Conservation (phyloP, 169 alveolate genomes). For the Plasmodium gonderi region DNA sequence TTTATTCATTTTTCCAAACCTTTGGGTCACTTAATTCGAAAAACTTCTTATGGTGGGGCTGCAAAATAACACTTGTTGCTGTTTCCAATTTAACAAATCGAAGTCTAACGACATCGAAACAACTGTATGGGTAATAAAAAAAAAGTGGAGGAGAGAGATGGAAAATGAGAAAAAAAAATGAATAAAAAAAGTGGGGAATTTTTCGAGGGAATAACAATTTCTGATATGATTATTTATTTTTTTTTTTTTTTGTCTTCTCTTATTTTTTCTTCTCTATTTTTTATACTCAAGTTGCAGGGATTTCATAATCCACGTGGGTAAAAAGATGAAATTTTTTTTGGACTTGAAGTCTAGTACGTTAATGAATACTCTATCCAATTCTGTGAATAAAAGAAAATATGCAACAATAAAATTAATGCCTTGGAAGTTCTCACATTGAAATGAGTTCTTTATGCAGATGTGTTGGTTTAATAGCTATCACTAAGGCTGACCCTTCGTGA, state of each 20-base stretch:
- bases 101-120: slow-evolving; percentile 43
- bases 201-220: neutral
- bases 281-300: slow-evolving; percentile 13
- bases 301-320: slow-evolving; percentile 58
- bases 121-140: too few relatives aligned
- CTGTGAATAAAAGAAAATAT: neutral
- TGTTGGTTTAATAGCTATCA: too few relatives aligned
- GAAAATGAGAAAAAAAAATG: neutral
- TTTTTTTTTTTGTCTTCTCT: neutral
- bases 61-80: slow-evolving; percentile 33
- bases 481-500: too few relatives aligned
- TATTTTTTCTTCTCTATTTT: neutral
- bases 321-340: slow-evolving; percentile 47
- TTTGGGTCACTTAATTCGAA: slow-evolving; percentile 44
- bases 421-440: too few relatives aligned
- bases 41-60: slow-evolving; percentile 59
- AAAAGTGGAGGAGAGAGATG: neutral
- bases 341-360: slow-evolving; percentile 62
- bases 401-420: too few relatives aligned
- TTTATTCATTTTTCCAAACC: neutral
- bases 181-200: neutral
- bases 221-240: too few relatives aligned
- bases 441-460: too few relatives aligned
- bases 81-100: slow-evolving; percentile 52
- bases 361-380: slow-evolving; percentile 44